Evolutionary conservation across 768 basidiomycete species (phyloP).

Genomic region (Mycena epipterygia): DNA sequence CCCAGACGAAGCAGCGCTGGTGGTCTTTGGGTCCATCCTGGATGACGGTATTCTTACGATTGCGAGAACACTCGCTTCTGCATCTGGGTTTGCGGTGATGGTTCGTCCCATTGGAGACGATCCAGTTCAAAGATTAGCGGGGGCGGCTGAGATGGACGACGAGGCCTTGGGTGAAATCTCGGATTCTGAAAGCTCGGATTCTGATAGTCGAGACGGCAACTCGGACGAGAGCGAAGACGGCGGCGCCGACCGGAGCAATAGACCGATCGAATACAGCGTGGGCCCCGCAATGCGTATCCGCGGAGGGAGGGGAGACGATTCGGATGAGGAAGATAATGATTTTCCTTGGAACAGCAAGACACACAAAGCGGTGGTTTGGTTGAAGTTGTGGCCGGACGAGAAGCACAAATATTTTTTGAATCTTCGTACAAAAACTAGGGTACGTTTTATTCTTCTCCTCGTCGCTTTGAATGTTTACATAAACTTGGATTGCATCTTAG

Average conservation of each 20-base stretch:
- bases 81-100: background rate
- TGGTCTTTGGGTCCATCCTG: conserved; percentile 10
- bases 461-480: background rate
- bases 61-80: background rate
- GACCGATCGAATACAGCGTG: background rate
- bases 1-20: conserved; percentile 1
- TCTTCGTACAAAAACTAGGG: background rate
- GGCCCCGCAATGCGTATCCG: conserved; percentile 13
- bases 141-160: background rate
- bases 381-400: conserved; percentile 19
- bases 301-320: conserved; percentile 18
- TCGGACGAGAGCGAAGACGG: background rate
- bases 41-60: background rate
- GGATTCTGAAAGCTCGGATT: background rate
- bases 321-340: background rate
- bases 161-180: background rate
- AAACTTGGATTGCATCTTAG: background rate
- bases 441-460: background rate
- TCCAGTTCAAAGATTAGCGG: background rate
- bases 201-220: background rate
- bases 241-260: background rate
- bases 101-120: background rate
- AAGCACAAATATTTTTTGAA: conserved; percentile 1
- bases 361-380: background rate
- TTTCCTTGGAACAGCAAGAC: conserved; percentile 17